These are phyloP conservation scores for Candida sithepensis DNA, from an alignment of 805 yeast species.

Conservation along the genomic window DNA sequence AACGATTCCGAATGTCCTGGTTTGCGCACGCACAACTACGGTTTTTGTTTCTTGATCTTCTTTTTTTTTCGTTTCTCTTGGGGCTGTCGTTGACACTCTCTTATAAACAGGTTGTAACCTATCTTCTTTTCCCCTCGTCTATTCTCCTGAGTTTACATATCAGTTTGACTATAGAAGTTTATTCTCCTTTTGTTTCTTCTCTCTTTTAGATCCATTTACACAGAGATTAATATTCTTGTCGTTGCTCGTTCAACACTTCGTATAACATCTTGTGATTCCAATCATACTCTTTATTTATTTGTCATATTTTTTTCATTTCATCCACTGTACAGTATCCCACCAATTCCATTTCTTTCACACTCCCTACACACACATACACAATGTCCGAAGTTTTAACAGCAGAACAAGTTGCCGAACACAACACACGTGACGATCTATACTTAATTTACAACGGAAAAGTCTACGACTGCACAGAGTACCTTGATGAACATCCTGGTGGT, in stretches of 20 bases:
- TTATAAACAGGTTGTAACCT: too few species aligned
- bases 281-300: too few species aligned
- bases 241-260: slow-evolving; percentile 2
- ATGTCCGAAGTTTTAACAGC: slow-evolving; percentile 54
- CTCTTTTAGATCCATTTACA: too few species aligned
- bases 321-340: neutral
- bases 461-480: slow-evolving; percentile 68
- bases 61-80: neutral
- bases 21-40: neutral
- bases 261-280: too few species aligned
- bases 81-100: neutral
- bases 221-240: too few species aligned
- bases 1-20: neutral
- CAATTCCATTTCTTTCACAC: neutral
- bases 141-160: too few species aligned
- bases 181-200: too few species aligned
- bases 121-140: too few species aligned
- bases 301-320: neutral
- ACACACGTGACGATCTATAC: slow-evolving; percentile 77
- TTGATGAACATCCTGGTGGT: slow-evolving; percentile 73
- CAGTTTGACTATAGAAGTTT: too few species aligned
- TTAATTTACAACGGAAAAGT: slow-evolving; percentile 79
- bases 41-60: neutral
- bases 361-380: neutral
- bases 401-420: slow-evolving; percentile 71